phyloP scores from a whole-genome alignment of 139 green algal genomes.

The Chlorella ohadii region DNA sequence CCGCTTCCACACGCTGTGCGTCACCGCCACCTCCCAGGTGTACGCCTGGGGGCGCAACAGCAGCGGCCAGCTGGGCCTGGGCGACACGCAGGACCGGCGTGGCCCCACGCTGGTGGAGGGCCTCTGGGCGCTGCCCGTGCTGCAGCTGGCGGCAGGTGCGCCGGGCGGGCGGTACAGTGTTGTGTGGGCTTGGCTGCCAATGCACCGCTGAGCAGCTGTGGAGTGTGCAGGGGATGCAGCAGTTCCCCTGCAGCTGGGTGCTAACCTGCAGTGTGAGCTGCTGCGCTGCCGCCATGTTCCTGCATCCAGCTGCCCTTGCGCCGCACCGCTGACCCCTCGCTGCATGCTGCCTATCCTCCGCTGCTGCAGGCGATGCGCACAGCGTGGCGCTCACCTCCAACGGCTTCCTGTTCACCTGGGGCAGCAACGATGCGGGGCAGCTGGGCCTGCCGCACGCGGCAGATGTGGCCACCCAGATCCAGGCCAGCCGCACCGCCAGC shows the following conservation, averaged over 20 bases:
- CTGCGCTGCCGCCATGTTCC: not conserved
- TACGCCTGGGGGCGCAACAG: constrained; percentile 85
- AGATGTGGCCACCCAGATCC: constrained; percentile 54
- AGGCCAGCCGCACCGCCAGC: constrained; percentile 29
- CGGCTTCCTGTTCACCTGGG: constrained; percentile 91
- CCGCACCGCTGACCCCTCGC: not conserved
- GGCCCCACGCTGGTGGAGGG: constrained; percentile 69
- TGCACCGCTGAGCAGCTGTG: too few relatives aligned
- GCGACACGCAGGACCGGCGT: constrained; percentile 64
- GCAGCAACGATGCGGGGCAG: constrained; percentile 85
- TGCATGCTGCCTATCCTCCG: not conserved
- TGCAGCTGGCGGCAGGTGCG: constrained; percentile 75
- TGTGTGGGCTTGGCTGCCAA: too few relatives aligned
- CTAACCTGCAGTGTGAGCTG: too few relatives aligned
- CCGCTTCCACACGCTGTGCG: constrained; percentile 76
- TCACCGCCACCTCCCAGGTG: constrained; percentile 86
- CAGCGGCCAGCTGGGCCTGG: constrained; percentile 82
- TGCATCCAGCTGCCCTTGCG: not conserved
- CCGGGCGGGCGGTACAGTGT: not conserved
- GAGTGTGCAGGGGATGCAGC: too few relatives aligned
- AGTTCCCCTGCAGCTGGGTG: too few relatives aligned
- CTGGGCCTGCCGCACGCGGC: constrained; percentile 78
- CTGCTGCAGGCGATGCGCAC: constrained; percentile 67
- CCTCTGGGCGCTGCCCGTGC: constrained; percentile 86
- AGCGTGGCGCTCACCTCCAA: constrained; percentile 83